These are phyloP conservation scores for Monilinia fructigena DNA, from an alignment of 2,329 filamentous ascomycete genomes.

Conservation along the genomic window DNA sequence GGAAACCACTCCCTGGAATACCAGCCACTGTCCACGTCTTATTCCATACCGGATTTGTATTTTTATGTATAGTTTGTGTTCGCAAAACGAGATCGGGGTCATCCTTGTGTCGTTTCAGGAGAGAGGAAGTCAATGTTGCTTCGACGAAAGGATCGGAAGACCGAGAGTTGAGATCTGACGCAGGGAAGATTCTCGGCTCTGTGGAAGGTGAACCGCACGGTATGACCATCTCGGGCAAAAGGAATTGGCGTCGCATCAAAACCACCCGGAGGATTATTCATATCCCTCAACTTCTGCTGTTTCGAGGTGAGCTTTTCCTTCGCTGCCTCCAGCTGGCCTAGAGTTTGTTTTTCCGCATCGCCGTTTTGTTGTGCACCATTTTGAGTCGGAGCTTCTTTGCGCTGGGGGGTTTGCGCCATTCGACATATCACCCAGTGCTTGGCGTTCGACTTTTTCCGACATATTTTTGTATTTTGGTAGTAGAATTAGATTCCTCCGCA, in stretches of 20 bases:
- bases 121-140: slow-evolving; percentile 65
- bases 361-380: background rate
- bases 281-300: slow-evolving; percentile 38
- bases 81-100: slow-evolving; percentile 74
- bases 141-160: slow-evolving; percentile 82
- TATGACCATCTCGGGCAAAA: slow-evolving; percentile 73
- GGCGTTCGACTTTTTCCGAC: slow-evolving; percentile 19
- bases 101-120: slow-evolving; percentile 80
- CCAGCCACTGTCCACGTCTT: slow-evolving; percentile 87
- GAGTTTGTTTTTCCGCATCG: slow-evolving; percentile 16
- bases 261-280: slow-evolving; percentile 54
- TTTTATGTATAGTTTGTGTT: slow-evolving; percentile 71
- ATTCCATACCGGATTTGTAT: slow-evolving; percentile 76
- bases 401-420: background rate
- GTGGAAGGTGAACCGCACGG: slow-evolving; percentile 80
- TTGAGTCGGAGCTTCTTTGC: background rate
- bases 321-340: slow-evolving; percentile 23
- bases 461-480: background rate
- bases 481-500: background rate
- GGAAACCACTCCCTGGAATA: slow-evolving; percentile 76
- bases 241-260: slow-evolving; percentile 79
- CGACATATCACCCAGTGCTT: slow-evolving; percentile 3
- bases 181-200: slow-evolving; percentile 78
- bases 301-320: slow-evolving; percentile 39
- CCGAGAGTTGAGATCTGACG: slow-evolving; percentile 73